Conservation (phyloP, 345 rosid genomes). For the Gossypium thurberi region DNA sequence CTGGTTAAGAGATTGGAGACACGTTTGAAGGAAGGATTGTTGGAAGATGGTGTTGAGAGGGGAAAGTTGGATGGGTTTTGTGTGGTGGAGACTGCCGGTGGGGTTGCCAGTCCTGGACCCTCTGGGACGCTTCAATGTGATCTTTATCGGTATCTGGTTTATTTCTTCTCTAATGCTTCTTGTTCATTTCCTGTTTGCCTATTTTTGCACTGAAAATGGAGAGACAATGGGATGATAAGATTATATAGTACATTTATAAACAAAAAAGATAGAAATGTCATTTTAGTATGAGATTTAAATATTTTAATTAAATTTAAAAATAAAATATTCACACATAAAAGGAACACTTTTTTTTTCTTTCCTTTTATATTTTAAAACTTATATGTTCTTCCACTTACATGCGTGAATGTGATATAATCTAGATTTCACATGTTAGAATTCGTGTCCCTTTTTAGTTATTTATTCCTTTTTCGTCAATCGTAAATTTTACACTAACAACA, state of each 20-base stretch:
- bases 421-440: neutral
- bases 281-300: too few species aligned
- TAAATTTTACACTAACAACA: neutral
- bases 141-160: conserved; percentile 51
- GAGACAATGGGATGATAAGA: neutral
- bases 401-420: too few species aligned
- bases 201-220: neutral
- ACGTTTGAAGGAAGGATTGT: conserved; percentile 33
- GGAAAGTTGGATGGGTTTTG: conserved; percentile 36
- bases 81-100: conserved; percentile 91
- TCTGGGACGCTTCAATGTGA: conserved; percentile 92
- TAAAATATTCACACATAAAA: too few species aligned
- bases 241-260: too few species aligned
- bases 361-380: too few species aligned
- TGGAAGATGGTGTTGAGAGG: conserved; percentile 23
- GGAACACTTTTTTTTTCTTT: too few species aligned
- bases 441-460: neutral
- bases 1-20: conserved; percentile 41
- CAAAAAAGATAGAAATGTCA: too few species aligned
- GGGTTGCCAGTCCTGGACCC: conserved; percentile 91
- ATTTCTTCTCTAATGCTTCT: neutral
- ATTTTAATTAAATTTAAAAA: too few species aligned
- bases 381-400: too few species aligned
- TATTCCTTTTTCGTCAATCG: neutral
- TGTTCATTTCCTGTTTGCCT: neutral